Percentiles rank a stretch among this genome's conserved stretches.
Evolutionary conservation across 371 early-diverging fungal genomes (phyloP).

Genomic region (Smittium culicis): DNA sequence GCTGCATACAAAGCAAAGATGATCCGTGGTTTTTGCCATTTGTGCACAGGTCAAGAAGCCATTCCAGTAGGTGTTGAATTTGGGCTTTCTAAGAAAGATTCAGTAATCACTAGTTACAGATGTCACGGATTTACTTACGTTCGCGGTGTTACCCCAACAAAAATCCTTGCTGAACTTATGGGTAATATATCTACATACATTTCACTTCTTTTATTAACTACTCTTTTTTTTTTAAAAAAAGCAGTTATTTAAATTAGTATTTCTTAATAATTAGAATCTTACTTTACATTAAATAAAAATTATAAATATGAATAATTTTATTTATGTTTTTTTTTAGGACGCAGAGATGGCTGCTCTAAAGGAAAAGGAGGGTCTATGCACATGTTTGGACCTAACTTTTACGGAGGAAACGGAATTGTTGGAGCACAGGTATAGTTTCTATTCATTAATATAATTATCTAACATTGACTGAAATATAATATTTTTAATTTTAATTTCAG

Average conservation of each 20-base stretch:
- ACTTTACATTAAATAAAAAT: too few relatives aligned
- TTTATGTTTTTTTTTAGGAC: slow-evolving; percentile 21
- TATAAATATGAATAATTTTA: too few relatives aligned
- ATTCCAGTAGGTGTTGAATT: slow-evolving; percentile 91
- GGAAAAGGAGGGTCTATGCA: slow-evolving; percentile 99
- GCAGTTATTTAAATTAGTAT: too few relatives aligned
- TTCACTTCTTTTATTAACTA: neutral
- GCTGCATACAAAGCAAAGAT: slow-evolving; percentile 90
- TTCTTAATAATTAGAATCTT: too few relatives aligned
- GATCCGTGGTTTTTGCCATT: slow-evolving; percentile 98
- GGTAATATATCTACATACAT: slow-evolving; percentile 15
- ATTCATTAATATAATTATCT: neutral
- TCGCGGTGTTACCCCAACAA: slow-evolving; percentile 64
- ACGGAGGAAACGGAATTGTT: slow-evolving; percentile 99
- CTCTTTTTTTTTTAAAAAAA: neutral
- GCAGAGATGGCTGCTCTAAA: slow-evolving; percentile 74
- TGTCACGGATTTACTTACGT: slow-evolving; percentile 97
- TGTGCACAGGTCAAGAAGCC: slow-evolving; percentile 98
- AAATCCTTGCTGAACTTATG: slow-evolving; percentile 77
- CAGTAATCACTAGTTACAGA: slow-evolving; percentile 95
- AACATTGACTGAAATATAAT: neutral
- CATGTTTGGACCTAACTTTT: slow-evolving; percentile 94
- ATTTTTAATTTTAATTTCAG: neutral
- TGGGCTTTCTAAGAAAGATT: slow-evolving; percentile 75
- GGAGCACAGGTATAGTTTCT: slow-evolving; percentile 68